A percentile compares a stretch with the other conserved stretches of the same genome.
phyloP scores from a whole-genome alignment of 306 rosid species.

The Ormosia semicastrata region DNA sequence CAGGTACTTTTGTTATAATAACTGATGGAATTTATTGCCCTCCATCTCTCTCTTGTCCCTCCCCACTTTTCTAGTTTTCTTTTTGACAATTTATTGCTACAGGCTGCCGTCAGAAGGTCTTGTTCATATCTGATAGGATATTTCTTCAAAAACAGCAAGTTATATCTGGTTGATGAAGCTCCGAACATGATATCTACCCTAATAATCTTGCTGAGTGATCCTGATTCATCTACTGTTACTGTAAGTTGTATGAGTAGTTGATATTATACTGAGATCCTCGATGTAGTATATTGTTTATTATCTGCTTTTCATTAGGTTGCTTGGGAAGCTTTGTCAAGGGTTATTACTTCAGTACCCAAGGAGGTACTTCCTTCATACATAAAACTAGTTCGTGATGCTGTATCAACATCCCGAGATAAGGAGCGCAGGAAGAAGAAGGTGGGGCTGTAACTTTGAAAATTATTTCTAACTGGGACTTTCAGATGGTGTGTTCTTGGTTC shows the following conservation, averaged over 20 bases:
- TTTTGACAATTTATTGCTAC: constrained; percentile 35
- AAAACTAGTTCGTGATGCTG: constrained; percentile 95
- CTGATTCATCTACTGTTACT: constrained; percentile 75
- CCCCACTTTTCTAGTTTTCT: not conserved
- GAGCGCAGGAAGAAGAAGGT: constrained; percentile 98
- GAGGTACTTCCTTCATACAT: constrained; percentile 88
- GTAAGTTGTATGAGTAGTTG: constrained; percentile 46
- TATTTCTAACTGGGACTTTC: not conserved
- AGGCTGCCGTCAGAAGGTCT: constrained; percentile 83
- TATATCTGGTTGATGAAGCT: constrained; percentile 92
- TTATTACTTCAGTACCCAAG: constrained; percentile 79
- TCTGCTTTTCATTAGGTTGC: constrained; percentile 53
- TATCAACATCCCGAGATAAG: constrained; percentile 89
- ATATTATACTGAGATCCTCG: constrained; percentile 22
- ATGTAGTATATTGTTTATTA: constrained; percentile 11
- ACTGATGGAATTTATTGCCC: not conserved
- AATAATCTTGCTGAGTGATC: constrained; percentile 84
- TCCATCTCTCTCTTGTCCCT: not conserved
- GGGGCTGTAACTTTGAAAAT: constrained; percentile 18
- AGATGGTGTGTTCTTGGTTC: not conserved
- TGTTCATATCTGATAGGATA: constrained; percentile 82
- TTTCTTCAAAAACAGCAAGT: constrained; percentile 89
- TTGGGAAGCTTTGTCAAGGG: constrained; percentile 94
- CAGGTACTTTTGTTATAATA: constrained; percentile 53
- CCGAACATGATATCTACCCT: constrained; percentile 85